phyloP scores from a whole-genome alignment of 495 filamentous ascomycete genomes.

The Penicillium macrosclerotiorum region DNA sequence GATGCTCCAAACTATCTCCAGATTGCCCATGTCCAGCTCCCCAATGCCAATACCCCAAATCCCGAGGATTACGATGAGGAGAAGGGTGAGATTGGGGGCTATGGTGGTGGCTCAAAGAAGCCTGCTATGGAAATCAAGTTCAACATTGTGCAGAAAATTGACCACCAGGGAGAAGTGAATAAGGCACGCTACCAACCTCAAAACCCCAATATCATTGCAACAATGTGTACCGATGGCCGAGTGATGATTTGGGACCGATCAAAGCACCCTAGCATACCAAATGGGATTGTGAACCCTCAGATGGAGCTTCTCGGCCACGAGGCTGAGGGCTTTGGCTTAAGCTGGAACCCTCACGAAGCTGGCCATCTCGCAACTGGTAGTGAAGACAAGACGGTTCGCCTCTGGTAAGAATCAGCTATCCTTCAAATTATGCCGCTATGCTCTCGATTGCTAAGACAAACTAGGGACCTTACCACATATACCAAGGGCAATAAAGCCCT shows the following conservation, averaged over 20 bases:
- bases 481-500: conserved; percentile 67
- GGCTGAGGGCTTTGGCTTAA: conserved; percentile 89
- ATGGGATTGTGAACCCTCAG: conserved; percentile 70
- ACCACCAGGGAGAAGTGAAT: conserved; percentile 96
- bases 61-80: conserved; percentile 86
- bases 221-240: conserved; percentile 81
- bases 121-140: conserved; percentile 72
- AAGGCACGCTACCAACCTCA: conserved; percentile 97
- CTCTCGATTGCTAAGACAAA: neutral
- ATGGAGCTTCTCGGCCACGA: conserved; percentile 84
- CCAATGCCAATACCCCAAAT: conserved; percentile 71
- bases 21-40: conserved; percentile 88
- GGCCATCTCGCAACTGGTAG: conserved; percentile 86
- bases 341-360: conserved; percentile 82
- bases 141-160: conserved; percentile 89
- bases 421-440: neutral
- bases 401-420: conserved; percentile 63
- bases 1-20: conserved; percentile 90
- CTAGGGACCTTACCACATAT: conserved; percentile 75
- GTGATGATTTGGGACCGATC: conserved; percentile 94
- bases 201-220: conserved; percentile 96
- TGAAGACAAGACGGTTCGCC: conserved; percentile 83
- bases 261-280: conserved; percentile 77
- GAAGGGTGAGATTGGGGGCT: conserved; percentile 88
- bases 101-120: conserved; percentile 67